Conservation (phyloP, 345 rosid species). For the Lepidium africanum region DNA sequence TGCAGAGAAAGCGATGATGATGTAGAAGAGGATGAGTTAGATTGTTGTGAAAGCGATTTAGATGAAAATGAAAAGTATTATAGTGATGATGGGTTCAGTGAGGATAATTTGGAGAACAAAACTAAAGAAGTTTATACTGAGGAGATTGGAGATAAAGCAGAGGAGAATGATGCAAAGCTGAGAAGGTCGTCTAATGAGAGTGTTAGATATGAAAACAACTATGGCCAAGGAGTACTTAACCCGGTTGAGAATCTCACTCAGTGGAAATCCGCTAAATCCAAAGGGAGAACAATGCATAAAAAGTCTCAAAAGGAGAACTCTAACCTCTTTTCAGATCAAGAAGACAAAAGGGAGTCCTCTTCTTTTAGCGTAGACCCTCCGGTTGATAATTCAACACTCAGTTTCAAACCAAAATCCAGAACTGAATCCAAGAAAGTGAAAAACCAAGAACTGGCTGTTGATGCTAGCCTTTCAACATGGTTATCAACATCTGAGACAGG, state of each 20-base stretch:
- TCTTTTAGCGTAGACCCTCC: slow-evolving; percentile 29
- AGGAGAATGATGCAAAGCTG: slow-evolving; percentile 24
- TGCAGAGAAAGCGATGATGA: slow-evolving; percentile 63
- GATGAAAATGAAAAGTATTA: slow-evolving; percentile 35
- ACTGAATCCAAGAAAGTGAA: slow-evolving; percentile 33
- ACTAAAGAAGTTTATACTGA: slow-evolving; percentile 1
- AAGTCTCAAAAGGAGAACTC: slow-evolving; percentile 66
- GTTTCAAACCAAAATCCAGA: slow-evolving; percentile 33
- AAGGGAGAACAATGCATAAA: slow-evolving; percentile 33
- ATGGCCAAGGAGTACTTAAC: slow-evolving; percentile 57
- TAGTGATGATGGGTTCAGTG: slow-evolving; percentile 30
- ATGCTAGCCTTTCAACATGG: slow-evolving; percentile 96
- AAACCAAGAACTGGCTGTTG: slow-evolving; percentile 47
- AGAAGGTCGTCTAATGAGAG: slow-evolving; percentile 19
- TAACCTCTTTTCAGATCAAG: slow-evolving; percentile 26
- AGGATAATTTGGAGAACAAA: slow-evolving; percentile 9
- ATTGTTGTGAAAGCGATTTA: slow-evolving; percentile 33
- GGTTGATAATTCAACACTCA: slow-evolving; percentile 30
- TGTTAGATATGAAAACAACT: slow-evolving; percentile 41
- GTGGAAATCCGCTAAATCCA: slow-evolving; percentile 75
- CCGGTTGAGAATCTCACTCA: slow-evolving; percentile 93
- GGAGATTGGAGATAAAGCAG: slow-evolving; percentile 17
- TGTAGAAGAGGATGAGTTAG: slow-evolving; percentile 37
- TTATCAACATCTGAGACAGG: slow-evolving; percentile 49
- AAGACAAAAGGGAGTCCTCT: slow-evolving; percentile 24